Percentiles rank a stretch among this genome's conserved stretches.
These are phyloP conservation scores for Globisporangium parvum DNA, from an alignment of 352 stramenopile genomes.

Conservation along the genomic window DNA sequence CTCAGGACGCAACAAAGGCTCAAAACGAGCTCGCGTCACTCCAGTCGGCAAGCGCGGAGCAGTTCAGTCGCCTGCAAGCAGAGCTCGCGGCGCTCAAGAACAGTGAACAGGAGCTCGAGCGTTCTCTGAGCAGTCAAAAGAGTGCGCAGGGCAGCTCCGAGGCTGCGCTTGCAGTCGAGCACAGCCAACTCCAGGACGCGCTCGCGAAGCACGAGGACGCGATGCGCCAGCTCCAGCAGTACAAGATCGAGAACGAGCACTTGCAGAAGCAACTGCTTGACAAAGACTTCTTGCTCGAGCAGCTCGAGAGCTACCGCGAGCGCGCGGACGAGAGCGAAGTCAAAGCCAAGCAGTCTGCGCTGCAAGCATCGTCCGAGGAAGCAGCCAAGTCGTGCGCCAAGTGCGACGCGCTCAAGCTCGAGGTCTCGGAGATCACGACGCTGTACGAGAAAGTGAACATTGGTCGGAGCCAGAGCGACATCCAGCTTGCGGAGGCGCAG, in stretches of 20 bases:
- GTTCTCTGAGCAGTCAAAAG: conserved; percentile 15
- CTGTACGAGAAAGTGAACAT: conserved; percentile 64
- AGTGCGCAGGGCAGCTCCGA: conserved; percentile 12
- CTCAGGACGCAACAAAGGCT: conserved; percentile 18
- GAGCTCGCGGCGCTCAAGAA: conserved; percentile 31
- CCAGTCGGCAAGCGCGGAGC: conserved; percentile 28
- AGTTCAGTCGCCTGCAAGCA: conserved; percentile 27
- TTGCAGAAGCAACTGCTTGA: conserved; percentile 62
- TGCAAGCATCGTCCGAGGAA: conserved; percentile 31
- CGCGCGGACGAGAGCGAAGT: conserved; percentile 42
- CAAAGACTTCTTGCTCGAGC: conserved; percentile 61
- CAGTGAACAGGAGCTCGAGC: conserved; percentile 30
- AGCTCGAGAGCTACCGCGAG: conserved; percentile 38
- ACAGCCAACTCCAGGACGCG: conserved; percentile 28
- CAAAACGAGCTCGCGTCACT: conserved; percentile 30
- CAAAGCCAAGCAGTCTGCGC: conserved; percentile 26
- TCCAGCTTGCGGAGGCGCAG: conserved; percentile 50
- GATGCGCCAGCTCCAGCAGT: conserved; percentile 46
- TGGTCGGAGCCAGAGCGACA: conserved; percentile 44
- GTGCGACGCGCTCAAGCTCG: conserved; percentile 33
- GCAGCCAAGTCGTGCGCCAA: conserved; percentile 27
- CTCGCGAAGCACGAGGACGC: conserved; percentile 30
- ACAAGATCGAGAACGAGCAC: conserved; percentile 72
- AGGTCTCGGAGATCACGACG: conserved; percentile 40
- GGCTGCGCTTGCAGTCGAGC: conserved; percentile 22